phyloP scores from a whole-genome alignment of 2,329 filamentous ascomycete genomes.

The Pseudocercospora fijiensis region DNA sequence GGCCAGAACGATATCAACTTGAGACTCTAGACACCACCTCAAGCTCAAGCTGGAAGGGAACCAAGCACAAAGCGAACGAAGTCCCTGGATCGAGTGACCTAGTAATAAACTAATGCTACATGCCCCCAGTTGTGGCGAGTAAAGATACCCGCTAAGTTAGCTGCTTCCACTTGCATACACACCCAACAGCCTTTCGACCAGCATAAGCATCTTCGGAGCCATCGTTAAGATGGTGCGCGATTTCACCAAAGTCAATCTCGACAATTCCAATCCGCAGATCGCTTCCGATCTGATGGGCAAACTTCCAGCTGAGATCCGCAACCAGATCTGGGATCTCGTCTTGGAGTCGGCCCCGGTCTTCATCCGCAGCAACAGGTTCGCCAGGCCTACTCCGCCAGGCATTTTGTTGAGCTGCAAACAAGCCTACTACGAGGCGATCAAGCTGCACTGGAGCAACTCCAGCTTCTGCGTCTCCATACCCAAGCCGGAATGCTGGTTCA shows the following conservation, averaged over 20 bases:
- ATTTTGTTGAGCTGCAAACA: constrained; percentile 21
- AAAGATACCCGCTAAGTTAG: no score
- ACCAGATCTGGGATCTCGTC: background rate
- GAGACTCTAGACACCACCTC: no score
- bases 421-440: constrained; percentile 14
- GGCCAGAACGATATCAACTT: no score
- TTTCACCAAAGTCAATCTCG: background rate
- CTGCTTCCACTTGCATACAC: background rate
- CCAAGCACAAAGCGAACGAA: no score
- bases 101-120: no score
- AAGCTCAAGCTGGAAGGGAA: no score
- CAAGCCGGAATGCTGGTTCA: background rate
- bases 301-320: background rate
- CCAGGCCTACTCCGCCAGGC: constrained; percentile 5
- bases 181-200: background rate
- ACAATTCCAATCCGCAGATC: background rate
- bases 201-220: background rate
- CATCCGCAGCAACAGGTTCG: background rate
- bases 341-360: background rate
- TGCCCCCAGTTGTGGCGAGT: no score
- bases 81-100: no score
- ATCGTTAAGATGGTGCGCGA: background rate
- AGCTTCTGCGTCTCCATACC: constrained; percentile 11
- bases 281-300: background rate
- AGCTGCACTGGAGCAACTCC: constrained; percentile 16